These are phyloP conservation scores for Petunia hybrid DNA, from an alignment of 305 asterid genomes.

Conservation along the genomic window DNA sequence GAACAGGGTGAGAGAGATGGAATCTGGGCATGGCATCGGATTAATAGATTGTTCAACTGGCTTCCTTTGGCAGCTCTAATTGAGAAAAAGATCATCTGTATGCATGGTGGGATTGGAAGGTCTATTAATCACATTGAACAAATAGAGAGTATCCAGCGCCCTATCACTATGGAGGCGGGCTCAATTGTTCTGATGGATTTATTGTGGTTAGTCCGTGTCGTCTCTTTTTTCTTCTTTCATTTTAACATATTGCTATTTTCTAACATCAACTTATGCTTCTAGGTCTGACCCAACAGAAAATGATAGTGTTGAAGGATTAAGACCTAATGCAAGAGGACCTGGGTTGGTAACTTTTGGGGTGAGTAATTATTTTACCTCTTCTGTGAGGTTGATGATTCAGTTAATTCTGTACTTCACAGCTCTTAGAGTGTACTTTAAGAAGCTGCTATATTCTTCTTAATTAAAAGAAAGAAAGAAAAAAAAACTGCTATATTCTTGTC, in stretches of 20 bases:
- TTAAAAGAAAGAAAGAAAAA: too few relatives aligned
- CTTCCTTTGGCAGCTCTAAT: conserved; percentile 97
- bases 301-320: conserved; percentile 98
- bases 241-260: conserved; percentile 33
- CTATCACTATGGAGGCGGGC: conserved; percentile 99
- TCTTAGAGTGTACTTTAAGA: background rate
- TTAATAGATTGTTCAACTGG: conserved; percentile 98
- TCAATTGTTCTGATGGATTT: conserved; percentile 97
- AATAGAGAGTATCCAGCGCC: conserved; percentile 97
- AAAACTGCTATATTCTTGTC: conserved; percentile 5
- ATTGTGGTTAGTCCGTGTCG: conserved; percentile 72
- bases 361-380: conserved; percentile 39
- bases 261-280: conserved; percentile 41
- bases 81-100: conserved; percentile 95
- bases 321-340: conserved; percentile 99
- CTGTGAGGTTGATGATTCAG: conserved; percentile 1
- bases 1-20: conserved; percentile 99
- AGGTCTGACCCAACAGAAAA: conserved; percentile 99
- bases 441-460: background rate
- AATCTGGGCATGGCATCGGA: conserved; percentile 98
- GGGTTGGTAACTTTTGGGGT: conserved; percentile 99
- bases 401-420: background rate
- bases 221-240: conserved; percentile 21
- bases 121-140: conserved; percentile 97
- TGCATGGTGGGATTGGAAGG: conserved; percentile 99